Evolutionary conservation across 148 eudicot genomes (phyloP).

Genomic region (Vaccinium darrowii): DNA sequence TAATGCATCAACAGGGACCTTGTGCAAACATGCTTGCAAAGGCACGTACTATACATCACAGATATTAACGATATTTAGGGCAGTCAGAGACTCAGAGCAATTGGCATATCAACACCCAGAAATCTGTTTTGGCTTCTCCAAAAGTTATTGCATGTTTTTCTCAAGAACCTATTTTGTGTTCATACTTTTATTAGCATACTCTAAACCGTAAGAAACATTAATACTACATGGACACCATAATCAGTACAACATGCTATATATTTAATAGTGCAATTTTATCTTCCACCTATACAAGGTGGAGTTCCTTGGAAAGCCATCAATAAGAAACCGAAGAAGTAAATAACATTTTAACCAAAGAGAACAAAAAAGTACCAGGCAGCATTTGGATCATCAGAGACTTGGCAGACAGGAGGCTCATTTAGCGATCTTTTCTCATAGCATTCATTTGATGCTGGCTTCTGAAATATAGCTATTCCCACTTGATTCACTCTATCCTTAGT

Average conservation of each 20-base stretch:
- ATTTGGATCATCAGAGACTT: slow-evolving; percentile 49
- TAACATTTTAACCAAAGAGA: background rate
- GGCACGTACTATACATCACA: slow-evolving; percentile 40
- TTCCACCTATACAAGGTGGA: background rate
- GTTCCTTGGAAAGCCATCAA: background rate
- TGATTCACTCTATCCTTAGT: slow-evolving; percentile 46
- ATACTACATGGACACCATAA: background rate
- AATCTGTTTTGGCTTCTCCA: background rate
- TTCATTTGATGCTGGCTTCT: slow-evolving; percentile 65
- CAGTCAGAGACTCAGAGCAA: background rate
- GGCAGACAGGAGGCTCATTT: slow-evolving; percentile 47
- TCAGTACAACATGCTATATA: background rate
- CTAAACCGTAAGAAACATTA: background rate
- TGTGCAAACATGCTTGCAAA: slow-evolving; percentile 68
- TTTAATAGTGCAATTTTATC: background rate
- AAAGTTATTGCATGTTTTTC: background rate
- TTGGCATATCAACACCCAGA: background rate
- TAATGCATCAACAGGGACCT: slow-evolving; percentile 47
- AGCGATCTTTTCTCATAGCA: slow-evolving; percentile 56
- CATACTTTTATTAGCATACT: background rate
- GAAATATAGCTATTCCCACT: slow-evolving; percentile 60
- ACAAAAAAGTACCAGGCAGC: slow-evolving; percentile 50
- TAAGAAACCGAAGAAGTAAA: slow-evolving; percentile 1
- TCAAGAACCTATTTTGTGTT: background rate
- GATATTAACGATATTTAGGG: background rate